A percentile compares a stretch with the other conserved stretches of the same genome.
Evolutionary conservation across 1,139 yeast species (phyloP).

Genomic region (Kodamaea arcana): DNA sequence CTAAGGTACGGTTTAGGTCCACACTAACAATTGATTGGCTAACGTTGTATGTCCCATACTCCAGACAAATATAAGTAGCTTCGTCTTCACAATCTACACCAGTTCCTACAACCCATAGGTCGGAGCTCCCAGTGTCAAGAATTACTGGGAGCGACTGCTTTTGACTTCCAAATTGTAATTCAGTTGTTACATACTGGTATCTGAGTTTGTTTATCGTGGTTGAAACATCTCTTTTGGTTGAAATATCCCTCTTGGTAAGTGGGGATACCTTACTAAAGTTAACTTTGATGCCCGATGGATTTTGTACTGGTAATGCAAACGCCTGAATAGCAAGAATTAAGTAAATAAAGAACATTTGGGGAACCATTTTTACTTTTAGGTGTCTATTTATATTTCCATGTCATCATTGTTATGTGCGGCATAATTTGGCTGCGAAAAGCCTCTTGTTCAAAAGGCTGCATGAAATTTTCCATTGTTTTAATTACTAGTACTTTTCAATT

Average conservation of each 20-base stretch:
- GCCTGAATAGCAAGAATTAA: neutral
- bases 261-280: neutral
- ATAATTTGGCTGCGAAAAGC: too few relatives aligned
- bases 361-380: too few relatives aligned
- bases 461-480: too few relatives aligned
- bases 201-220: neutral
- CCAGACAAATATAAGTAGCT: neutral
- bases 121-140: slow-evolving; percentile 47
- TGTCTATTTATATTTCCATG: too few relatives aligned
- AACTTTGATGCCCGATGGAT: neutral
- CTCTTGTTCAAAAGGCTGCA: too few relatives aligned
- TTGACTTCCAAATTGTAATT: slow-evolving; percentile 9
- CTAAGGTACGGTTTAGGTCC: slow-evolving; percentile 1
- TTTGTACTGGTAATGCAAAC: neutral
- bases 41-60: slow-evolving; percentile 15
- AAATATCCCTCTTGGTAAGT: neutral
- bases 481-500: too few relatives aligned
- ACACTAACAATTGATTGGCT: slow-evolving; percentile 7
- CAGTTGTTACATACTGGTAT: neutral
- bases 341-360: neutral
- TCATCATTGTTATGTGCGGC: too few relatives aligned
- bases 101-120: slow-evolving; percentile 32
- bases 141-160: slow-evolving; percentile 18
- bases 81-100: neutral
- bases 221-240: neutral